phyloP scores from a whole-genome alignment of 2,329 filamentous ascomycete genomes.

The Biscogniauxia marginata region DNA sequence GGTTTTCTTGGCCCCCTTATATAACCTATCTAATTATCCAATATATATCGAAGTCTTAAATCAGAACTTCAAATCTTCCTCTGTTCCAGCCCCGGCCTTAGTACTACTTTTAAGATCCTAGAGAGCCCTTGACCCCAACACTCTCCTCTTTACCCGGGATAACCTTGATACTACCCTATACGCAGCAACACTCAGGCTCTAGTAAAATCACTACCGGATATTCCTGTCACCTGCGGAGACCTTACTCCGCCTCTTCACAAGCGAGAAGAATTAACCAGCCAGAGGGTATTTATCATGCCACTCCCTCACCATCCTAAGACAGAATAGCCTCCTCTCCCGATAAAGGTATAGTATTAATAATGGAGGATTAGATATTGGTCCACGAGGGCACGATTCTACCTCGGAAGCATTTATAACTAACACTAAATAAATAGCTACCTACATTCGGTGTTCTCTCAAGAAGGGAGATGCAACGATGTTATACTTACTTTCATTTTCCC shows the following conservation, averaged over 20 bases:
- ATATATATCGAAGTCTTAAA: neutral
- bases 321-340: too few relatives aligned
- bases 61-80: neutral
- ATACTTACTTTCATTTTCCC: too few relatives aligned
- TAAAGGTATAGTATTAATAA: too few relatives aligned
- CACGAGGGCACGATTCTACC: too few relatives aligned
- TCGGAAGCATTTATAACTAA: too few relatives aligned
- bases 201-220: neutral
- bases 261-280: neutral
- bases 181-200: neutral
- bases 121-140: neutral
- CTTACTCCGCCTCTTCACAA: neutral
- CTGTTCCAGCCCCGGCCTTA: neutral
- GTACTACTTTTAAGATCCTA: neutral
- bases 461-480: too few relatives aligned
- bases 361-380: too few relatives aligned
- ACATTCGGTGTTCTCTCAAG: too few relatives aligned
- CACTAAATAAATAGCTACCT: too few relatives aligned
- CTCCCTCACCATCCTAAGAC: neutral
- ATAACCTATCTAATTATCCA: neutral
- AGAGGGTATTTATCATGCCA: neutral
- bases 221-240: neutral
- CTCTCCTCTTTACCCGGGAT: neutral
- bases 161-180: neutral
- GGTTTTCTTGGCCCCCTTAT: neutral